Evolutionary conservation across 306 rosid species (phyloP).

Genomic region (Arachis hypogaea): DNA sequence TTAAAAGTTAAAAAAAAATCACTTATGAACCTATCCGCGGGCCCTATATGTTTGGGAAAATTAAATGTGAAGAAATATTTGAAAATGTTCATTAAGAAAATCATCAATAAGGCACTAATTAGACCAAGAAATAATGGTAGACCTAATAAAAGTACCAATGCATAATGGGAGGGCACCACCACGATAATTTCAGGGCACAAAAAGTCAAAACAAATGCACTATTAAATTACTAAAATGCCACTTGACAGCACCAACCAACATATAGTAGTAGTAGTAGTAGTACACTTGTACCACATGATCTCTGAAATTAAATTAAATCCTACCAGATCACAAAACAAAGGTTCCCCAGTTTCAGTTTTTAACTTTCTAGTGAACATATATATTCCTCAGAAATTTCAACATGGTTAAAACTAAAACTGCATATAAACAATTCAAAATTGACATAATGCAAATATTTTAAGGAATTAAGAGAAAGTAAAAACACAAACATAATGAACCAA

Average conservation of each 20-base stretch:
- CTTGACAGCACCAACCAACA: not conserved
- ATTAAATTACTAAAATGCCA: not conserved
- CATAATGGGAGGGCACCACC: not conserved
- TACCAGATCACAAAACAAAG: not conserved
- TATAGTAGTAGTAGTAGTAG: too few species aligned
- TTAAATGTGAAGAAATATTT: constrained; percentile 15
- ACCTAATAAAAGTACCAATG: not conserved
- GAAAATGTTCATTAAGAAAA: not conserved
- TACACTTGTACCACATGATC: not conserved
- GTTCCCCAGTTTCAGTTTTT: constrained; percentile 3
- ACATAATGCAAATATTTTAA: not conserved
- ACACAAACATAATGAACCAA: constrained; percentile 3
- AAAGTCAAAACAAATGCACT: not conserved
- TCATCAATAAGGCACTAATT: not conserved
- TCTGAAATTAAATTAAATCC: constrained; percentile 4
- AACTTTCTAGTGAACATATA: not conserved
- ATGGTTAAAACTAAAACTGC: not conserved
- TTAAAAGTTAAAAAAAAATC: too few species aligned
- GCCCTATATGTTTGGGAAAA: not conserved
- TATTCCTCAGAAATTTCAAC: constrained; percentile 2
- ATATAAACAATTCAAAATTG: too few species aligned
- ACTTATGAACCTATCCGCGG: too few species aligned
- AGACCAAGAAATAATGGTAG: not conserved
- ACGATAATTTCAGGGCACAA: not conserved
- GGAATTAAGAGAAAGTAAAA: not conserved